Evolutionary conservation across 2,329 filamentous ascomycete genomes (phyloP), one percentile per base, ranked within the genome.

Genomic region (Sclerotinia subarctica): DNA sequence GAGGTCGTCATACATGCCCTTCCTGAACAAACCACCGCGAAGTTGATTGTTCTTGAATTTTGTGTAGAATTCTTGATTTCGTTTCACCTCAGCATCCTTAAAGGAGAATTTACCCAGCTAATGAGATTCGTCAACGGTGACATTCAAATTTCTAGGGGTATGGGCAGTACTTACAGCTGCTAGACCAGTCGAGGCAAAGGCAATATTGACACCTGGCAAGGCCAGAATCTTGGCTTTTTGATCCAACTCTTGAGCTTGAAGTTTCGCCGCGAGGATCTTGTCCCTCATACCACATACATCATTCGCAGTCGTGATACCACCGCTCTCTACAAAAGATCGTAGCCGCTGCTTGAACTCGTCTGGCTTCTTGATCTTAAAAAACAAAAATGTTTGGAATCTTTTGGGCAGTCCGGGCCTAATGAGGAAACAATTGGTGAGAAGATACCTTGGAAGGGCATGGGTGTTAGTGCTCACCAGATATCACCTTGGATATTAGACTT

Each of bases 1-100:
- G n/a, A 62, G 58, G 24, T 62, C 58, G 17, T 62, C 29, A 46
- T 62, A 62, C 58, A 62, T 62, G 13, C 58, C 58, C 32, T 49
- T 62, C 2, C 44, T 46, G 3, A 62, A 62, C 19, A 62, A 35
- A 17, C 58, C 58, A 35, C 58, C 58, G 21, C 58, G 47, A n/a
- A 62, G 58, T 13, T 62, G 58, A 21, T 62, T 62, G 7, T 24
- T 62, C 35, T 21, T 32, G 19, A 35, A 49, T 17, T 15, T 62
- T 49, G 44, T 0, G 17, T 29, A 62, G 8, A 8, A 4, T 11
- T 49, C 44, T 49, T 7, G 17, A 49, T 62, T 29, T 15, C 47
- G 32, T 21, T 62, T 49, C 21, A 49, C 58, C 7, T 21, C 29
- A 24, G 21, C 58, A 10, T 62, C 44, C 6, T 49, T 49, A n/a